phyloP scores from a whole-genome alignment of 225 moss, liverwort and hornwort genomes.

The Bryum argenteum region DNA sequence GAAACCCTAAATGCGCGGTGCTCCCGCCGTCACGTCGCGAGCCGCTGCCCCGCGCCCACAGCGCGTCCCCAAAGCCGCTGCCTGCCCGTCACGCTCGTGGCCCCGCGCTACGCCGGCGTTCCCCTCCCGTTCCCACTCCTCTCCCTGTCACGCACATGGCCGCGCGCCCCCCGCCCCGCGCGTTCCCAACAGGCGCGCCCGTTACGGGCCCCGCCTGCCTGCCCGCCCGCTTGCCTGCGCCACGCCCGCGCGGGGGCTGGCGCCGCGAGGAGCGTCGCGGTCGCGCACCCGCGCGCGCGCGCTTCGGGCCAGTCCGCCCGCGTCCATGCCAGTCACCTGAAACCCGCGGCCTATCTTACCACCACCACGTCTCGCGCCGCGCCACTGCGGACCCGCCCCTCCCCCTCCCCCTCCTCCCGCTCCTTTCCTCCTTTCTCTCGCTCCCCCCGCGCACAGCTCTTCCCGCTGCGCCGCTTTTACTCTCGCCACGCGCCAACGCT shows the following conservation, averaged over 20 bases:
- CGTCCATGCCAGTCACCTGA: slow-evolving; percentile 15
- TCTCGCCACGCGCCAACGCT: slow-evolving; percentile 9
- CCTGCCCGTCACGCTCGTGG: background rate
- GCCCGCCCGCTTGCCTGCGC: slow-evolving; percentile 14
- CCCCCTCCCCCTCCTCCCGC: background rate
- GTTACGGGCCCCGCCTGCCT: slow-evolving; percentile 12
- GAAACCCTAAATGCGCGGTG: slow-evolving; percentile 22
- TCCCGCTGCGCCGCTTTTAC: slow-evolving; percentile 1
- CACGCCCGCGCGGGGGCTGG: slow-evolving; percentile 14
- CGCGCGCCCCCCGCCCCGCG: slow-evolving; percentile 17
- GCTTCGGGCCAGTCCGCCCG: slow-evolving; percentile 6
- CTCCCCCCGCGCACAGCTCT: slow-evolving; percentile 3
- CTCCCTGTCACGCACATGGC: background rate
- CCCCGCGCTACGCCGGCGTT: slow-evolving; percentile 5
- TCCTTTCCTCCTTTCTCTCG: background rate
- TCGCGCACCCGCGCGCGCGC: slow-evolving; percentile 17
- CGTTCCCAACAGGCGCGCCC: slow-evolving; percentile 27
- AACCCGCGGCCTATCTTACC: slow-evolving; percentile 29
- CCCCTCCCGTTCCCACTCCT: background rate
- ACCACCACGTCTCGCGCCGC: slow-evolving; percentile 33
- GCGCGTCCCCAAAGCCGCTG: background rate
- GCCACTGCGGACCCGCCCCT: slow-evolving; percentile 17
- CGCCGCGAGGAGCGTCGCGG: slow-evolving; percentile 19
- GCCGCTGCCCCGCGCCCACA: background rate
- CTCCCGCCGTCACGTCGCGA: slow-evolving; percentile 26